These are phyloP conservation scores for Suhomyces sp. DNA, from an alignment of 805 yeast species.

Conservation along the genomic window DNA sequence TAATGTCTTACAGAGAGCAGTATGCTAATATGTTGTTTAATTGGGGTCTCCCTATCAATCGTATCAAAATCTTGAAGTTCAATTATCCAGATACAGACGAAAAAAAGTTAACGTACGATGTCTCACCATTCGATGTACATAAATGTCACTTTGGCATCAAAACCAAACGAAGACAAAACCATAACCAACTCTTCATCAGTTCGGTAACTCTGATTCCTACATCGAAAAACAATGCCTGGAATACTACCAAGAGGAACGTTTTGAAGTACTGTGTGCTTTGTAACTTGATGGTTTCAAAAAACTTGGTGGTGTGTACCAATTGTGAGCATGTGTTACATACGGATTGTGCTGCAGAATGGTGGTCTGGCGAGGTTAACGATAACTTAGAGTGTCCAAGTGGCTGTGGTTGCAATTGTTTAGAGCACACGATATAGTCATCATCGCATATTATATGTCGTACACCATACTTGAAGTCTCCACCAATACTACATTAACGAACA, in stretches of 20 bases:
- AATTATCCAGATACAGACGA: constrained; percentile 41
- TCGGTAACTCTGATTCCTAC: constrained; percentile 25
- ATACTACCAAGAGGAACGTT: constrained; percentile 20
- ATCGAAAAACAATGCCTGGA: constrained; percentile 32
- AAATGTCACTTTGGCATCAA: constrained; percentile 35
- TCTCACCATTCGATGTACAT: constrained; percentile 31
- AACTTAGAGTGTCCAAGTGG: constrained; percentile 71
- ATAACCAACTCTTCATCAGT: constrained; percentile 21
- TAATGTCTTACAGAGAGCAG: constrained; percentile 52
- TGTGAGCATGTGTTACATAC: constrained; percentile 84
- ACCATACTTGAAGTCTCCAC: too few species aligned
- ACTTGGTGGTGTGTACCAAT: constrained; percentile 63
- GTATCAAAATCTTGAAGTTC: constrained; percentile 76
- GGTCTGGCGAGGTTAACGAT: constrained; percentile 41
- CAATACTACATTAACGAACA: too few species aligned
- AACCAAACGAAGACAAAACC: constrained; percentile 17
- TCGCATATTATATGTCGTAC: too few species aligned
- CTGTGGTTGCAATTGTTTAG: constrained; percentile 75
- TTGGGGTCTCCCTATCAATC: constrained; percentile 83
- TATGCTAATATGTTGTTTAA: constrained; percentile 74
- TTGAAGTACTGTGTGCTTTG: constrained; percentile 64
- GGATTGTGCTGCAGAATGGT: constrained; percentile 79
- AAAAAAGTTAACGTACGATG: constrained; percentile 8
- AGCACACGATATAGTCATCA: constrained; percentile 13
- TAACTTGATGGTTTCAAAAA: constrained; percentile 54